Evolutionary conservation across 441 rosid genomes (phyloP), one percentile per base, ranked within the genome.

Genomic region (Corymbia calophylla): DNA sequence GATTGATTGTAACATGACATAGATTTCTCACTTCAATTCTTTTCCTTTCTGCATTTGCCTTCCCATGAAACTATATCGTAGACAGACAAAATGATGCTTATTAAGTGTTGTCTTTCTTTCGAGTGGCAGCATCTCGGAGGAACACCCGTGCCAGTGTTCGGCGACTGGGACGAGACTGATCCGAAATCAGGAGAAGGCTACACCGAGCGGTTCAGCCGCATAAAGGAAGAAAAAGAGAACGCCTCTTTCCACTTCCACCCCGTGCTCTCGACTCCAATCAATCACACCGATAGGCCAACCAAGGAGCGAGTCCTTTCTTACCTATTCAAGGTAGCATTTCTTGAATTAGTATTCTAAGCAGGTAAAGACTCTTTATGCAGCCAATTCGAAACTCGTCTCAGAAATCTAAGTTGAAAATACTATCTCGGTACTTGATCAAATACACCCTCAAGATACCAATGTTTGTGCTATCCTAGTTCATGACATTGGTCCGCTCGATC

Each of bases 151-250:
- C 58, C 89, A 1, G 89, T 53, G 54, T 88, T 88, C 4, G 86
- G 84, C 7, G 9, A 73, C 31, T 88, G 89, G 89, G 89, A 88
- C 1, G 86, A 48, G 89, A 88, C n/a, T 3, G 89, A 88, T 88
- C 89, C 86, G 13, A 68, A 73, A 16, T 88, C 89, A 64, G 88
- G 88, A 66, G 88, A 87, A 87, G 84, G 55, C 80, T 87, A 44
- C 56, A 49, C 89, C 12, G 13, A 70, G 58, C 70, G 53, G 60
- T 88, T 88, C 84, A 51, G 29, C 48, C 19, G 51, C 70, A 64
- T 68, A 32, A 88, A 88, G 53, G 86, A 88, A 68, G 89, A 88
- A 35, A 68, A 31, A 54, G 35, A 66, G 60, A 88, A 27, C 31
- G 48, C 66, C 29, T 55, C 88, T 27, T 35, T 51, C 88, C 55